Percentiles rank a stretch among this genome's conserved stretches.
Evolutionary conservation across 768 basidiomycete species (phyloP).

Genomic region (Rhodocollybia butyracea): DNA sequence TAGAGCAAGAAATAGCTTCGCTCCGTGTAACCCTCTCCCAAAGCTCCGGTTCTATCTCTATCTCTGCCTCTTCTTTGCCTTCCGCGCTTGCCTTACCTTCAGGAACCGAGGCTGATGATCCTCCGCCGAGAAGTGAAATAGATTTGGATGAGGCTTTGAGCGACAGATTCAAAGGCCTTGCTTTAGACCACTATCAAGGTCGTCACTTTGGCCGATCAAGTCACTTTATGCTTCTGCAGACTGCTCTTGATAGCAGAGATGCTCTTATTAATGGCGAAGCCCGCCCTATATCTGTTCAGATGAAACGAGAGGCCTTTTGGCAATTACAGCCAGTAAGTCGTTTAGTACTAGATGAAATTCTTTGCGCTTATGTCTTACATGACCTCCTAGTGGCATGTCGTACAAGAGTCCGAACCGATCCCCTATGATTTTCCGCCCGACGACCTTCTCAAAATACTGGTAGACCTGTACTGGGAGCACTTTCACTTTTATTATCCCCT

Average conservation of each 20-base stretch:
- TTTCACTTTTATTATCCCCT: slow-evolving; percentile 40
- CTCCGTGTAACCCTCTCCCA: background rate
- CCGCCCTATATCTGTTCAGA: background rate
- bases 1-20: slow-evolving; percentile 2
- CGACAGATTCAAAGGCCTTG: background rate
- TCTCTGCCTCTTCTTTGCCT: background rate
- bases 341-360: no score
- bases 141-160: background rate
- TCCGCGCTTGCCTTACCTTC: background rate
- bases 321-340: background rate
- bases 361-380: background rate
- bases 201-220: background rate
- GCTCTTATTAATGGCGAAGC: background rate
- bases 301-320: background rate
- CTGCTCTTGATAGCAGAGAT: background rate
- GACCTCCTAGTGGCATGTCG: background rate
- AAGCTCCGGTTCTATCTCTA: background rate
- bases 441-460: slow-evolving; percentile 35
- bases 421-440: slow-evolving; percentile 25
- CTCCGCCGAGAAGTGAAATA: background rate
- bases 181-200: background rate
- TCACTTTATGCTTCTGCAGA: background rate
- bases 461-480: slow-evolving; percentile 46
- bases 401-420: background rate
- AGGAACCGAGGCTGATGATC: background rate